Evolutionary conservation across 1,284 basidiomycete genomes (phyloP).

Genomic region (Ustilago shanxiensis): DNA sequence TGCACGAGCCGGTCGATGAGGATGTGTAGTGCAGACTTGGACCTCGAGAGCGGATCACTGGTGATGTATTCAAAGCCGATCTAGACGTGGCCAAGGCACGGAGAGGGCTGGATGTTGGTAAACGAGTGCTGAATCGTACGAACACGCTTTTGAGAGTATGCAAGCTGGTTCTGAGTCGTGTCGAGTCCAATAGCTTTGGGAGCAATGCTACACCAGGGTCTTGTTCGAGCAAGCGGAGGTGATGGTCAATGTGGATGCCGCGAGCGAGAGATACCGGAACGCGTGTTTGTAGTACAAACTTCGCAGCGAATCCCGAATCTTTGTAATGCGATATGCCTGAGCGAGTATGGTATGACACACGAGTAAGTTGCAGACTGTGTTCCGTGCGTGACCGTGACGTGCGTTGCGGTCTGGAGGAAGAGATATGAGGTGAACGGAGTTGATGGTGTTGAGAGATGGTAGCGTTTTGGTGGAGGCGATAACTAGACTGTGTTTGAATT

Average conservation of each 20-base stretch:
- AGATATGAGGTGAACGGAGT: not conserved
- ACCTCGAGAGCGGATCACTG: not conserved
- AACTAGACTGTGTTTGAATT: not conserved
- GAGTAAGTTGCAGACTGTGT: not conserved
- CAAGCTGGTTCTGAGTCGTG: not conserved
- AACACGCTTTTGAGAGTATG: not conserved
- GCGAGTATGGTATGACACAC: not conserved
- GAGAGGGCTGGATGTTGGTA: not conserved
- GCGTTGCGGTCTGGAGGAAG: not conserved
- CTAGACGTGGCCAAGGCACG: not conserved
- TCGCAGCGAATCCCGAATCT: not conserved
- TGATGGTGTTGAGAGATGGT: not conserved
- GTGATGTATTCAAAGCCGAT: conserved; percentile 1
- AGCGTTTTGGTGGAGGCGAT: conserved; percentile 6
- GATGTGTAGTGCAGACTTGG: not conserved
- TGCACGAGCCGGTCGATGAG: conserved; percentile 3
- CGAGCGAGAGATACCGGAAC: not conserved
- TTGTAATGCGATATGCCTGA: not conserved
- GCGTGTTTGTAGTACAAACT: not conserved
- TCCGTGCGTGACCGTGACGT: not conserved
- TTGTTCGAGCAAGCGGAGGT: not conserved
- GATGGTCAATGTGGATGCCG: not conserved
- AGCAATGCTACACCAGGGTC: no score
- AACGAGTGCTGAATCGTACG: not conserved
- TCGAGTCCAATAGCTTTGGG: no score